Evolutionary conservation across 495 filamentous ascomycete species (phyloP), one percentile per base, ranked within the genome.

Genomic region (Hypoxylon fragiforme): DNA sequence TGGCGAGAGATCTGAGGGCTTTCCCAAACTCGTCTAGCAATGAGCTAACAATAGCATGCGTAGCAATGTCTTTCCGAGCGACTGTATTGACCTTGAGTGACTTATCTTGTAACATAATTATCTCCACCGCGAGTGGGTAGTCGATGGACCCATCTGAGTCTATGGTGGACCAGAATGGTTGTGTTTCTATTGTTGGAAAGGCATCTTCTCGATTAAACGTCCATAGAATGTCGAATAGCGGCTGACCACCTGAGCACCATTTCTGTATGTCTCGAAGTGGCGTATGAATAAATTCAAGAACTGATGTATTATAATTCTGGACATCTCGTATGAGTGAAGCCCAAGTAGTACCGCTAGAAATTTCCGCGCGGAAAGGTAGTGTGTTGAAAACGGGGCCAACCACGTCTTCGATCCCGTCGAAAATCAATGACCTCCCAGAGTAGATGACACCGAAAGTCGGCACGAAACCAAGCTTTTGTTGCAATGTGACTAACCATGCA

Each of bases 331-430:
- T 67, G 1, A 87, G 56, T 1, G 74, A 72, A 9, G 65, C 53
- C 77, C 78, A 84, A 7, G 70, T 82, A 12, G 77, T 71, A n/a
- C 69, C 41, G 12, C 69, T 56, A 19, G 71, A 62, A 7, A 80
- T 45, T 7, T 77, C 64, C 9, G 85, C 65, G 30, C 76, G 70
- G 61, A 86, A 87, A 6, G 92, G 89, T 0, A 96, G 74, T 0
- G 92, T 96, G 68, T 97, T 97, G 77, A 97, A 95, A 3, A 96
- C 67, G 0, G 92, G 92, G 0, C 94, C 94, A 44, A 92, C 81
- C 6, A 87, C 79, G 7, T 76, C 70, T 26, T 95, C 90, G 11
- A 84, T 80, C 0, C 74, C 79, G 20, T 85, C 78, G 14, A 86
- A 64, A 18, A 85, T 78, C 1, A 95, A 77, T 8, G 81, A 76